Conservation (phyloP, 2,329 filamentous ascomycete genomes). For the Scedosporium apiospermum region DNA sequence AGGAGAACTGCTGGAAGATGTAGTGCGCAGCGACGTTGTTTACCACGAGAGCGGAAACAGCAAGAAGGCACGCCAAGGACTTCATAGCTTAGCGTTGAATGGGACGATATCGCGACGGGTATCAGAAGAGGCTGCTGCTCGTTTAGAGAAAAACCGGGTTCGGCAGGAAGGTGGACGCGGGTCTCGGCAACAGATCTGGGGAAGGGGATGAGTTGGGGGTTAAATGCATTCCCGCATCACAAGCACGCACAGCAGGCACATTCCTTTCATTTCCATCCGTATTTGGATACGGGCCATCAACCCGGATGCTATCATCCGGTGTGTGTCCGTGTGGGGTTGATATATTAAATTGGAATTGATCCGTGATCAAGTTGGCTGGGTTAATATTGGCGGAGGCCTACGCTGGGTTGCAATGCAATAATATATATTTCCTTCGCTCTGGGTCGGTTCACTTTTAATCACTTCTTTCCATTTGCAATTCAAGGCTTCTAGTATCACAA, state of each 20-base stretch:
- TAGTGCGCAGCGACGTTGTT: slow-evolving; percentile 15
- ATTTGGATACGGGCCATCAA: neutral
- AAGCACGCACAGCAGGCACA: neutral
- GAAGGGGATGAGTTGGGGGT: neutral
- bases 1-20: slow-evolving; percentile 20
- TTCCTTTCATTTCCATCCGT: neutral
- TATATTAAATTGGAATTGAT: neutral
- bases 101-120: neutral
- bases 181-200: neutral
- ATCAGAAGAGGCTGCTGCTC: neutral
- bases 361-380: neutral
- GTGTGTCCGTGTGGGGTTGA: neutral
- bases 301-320: neutral
- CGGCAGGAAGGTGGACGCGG: neutral
- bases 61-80: slow-evolving; percentile 1
- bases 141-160: neutral
- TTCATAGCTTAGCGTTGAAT: neutral
- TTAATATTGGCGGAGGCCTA: neutral
- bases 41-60: slow-evolving; percentile 4
- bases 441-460: too few relatives aligned
- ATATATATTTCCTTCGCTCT: too few relatives aligned
- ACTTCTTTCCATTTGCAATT: too few relatives aligned
- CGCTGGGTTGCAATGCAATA: neutral
- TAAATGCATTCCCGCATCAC: neutral
- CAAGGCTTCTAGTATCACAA: too few relatives aligned